Evolutionary conservation across 1,139 yeast species (phyloP), one percentile per base, ranked within the genome.

Genomic region (Kodamaea sp.): DNA sequence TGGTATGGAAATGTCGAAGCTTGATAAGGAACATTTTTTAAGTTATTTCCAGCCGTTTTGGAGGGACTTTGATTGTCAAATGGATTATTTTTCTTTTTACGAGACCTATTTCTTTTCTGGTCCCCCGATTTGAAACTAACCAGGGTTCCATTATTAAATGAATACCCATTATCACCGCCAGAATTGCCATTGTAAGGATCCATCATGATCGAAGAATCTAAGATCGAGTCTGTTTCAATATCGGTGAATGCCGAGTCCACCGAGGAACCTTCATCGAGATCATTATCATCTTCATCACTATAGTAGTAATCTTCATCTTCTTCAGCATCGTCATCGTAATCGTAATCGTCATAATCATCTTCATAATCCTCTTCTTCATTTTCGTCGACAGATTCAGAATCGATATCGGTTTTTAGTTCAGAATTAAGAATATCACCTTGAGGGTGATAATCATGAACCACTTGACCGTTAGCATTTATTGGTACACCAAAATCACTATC

Each of bases 191-290:
- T 43, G 34, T 47, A 65, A 0, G 70, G 57, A 29, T 57, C 64
- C 11, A 15, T 6, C 26, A 67, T 38, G 10, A 62, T 45, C 0
- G 71, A 64, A 4, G 68, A 56, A 29, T 62, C 68, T 31, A 64
- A 42, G 25, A 68, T 52, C 1, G 75, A 67, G 35, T 65, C 73
- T 4, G 65, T 61, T 39, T 70, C 75, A 12, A 70, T 62, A 41
- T 70, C 75, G 1, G 75, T 70, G 42, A 70, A 70, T 4, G 74
- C 74, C 0, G 75, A 69, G 39, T 70, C 75, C 1, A 62, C 49
- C 1, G 73, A 62, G 0, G 67, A 60, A 1, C 48, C 51, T 10
- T 61, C 69, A 7, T 50, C 57, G 10, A 35, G 15, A 15, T 39
- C 38, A 10, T 30, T 30, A 25, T 47, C 54, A 24, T 55, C 44